These are phyloP conservation scores for Fusarium annulatum DNA, from an alignment of 2,329 filamentous ascomycete genomes.

Conservation along the genomic window DNA sequence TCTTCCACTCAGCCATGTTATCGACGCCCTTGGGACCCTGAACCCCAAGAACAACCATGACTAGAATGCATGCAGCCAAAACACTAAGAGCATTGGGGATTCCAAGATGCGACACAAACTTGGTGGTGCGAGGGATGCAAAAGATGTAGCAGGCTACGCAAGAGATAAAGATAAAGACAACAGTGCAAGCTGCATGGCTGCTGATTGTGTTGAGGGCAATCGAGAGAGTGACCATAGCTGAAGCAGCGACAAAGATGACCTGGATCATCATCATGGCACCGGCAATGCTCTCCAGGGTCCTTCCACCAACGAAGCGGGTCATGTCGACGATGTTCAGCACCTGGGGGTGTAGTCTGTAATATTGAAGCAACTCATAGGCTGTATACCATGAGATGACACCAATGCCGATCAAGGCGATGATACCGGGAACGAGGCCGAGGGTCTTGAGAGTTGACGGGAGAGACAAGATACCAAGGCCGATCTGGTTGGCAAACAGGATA, in stretches of 20 bases:
- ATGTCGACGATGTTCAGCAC: slow-evolving; percentile 76
- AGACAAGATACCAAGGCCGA: slow-evolving; percentile 62
- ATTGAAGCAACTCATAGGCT: slow-evolving; percentile 64
- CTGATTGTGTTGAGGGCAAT: slow-evolving; percentile 39
- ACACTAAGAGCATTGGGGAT: slow-evolving; percentile 35
- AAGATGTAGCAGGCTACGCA: slow-evolving; percentile 25
- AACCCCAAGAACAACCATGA: slow-evolving; percentile 36
- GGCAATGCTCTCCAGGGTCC: slow-evolving; percentile 13
- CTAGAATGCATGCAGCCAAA: slow-evolving; percentile 21
- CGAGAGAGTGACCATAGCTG: slow-evolving; percentile 30
- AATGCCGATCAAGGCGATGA: slow-evolving; percentile 73
- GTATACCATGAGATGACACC: slow-evolving; percentile 72
- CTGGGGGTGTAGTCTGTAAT: slow-evolving; percentile 74
- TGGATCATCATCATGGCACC: slow-evolving; percentile 39
- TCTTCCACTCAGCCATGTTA: slow-evolving; percentile 29
- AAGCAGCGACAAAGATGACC: slow-evolving; percentile 34
- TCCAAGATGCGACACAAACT: slow-evolving; percentile 26
- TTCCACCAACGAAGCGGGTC: slow-evolving; percentile 61
- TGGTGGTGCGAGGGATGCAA: slow-evolving; percentile 26
- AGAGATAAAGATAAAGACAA: slow-evolving; percentile 26
- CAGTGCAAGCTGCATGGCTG: slow-evolving; percentile 21
- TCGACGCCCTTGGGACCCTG: slow-evolving; percentile 4
- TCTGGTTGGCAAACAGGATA: slow-evolving; percentile 41
- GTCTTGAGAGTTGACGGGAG: slow-evolving; percentile 76
- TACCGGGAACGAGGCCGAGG: slow-evolving; percentile 72